A percentile compares a stretch with the other conserved stretches of the same genome.
Evolutionary conservation across 768 basidiomycete genomes (phyloP).

Genomic region (Lactarius tabidus): DNA sequence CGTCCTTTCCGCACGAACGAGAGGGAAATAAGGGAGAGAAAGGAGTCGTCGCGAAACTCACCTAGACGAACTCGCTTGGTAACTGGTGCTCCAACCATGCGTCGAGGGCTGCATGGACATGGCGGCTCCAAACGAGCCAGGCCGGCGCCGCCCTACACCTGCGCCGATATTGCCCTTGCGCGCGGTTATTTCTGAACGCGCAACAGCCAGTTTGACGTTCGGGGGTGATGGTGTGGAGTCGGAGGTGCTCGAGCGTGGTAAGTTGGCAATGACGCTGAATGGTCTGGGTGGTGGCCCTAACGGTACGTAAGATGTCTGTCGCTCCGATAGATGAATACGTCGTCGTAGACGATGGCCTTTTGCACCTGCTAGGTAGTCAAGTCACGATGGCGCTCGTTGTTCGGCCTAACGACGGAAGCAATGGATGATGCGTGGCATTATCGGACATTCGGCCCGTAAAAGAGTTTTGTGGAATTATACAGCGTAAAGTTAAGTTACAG

Average conservation of each 20-base stretch:
- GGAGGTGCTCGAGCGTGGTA: conserved; percentile 77
- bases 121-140: conserved; percentile 28
- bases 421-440: not conserved
- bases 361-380: not conserved
- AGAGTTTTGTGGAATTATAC: not conserved
- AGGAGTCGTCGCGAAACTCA: conserved; percentile 32
- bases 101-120: conserved; percentile 29
- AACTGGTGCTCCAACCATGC: conserved; percentile 80
- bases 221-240: conserved; percentile 54
- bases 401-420: not conserved
- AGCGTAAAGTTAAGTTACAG: no score
- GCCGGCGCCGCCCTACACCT: conserved; percentile 34
- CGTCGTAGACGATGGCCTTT: not conserved
- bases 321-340: not conserved
- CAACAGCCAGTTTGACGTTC: conserved; percentile 47
- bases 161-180: conserved; percentile 38
- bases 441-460: conserved; percentile 11
- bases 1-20: not conserved
- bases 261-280: conserved; percentile 31
- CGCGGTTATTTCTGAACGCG: conserved; percentile 45
- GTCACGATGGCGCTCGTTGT: not conserved
- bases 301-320: not conserved
- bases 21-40: not conserved
- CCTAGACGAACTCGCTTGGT: conserved; percentile 83
- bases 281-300: not conserved